Conservation (phyloP, 2,329 filamentous ascomycete species). For the Phialophora verrucosa region DNA sequence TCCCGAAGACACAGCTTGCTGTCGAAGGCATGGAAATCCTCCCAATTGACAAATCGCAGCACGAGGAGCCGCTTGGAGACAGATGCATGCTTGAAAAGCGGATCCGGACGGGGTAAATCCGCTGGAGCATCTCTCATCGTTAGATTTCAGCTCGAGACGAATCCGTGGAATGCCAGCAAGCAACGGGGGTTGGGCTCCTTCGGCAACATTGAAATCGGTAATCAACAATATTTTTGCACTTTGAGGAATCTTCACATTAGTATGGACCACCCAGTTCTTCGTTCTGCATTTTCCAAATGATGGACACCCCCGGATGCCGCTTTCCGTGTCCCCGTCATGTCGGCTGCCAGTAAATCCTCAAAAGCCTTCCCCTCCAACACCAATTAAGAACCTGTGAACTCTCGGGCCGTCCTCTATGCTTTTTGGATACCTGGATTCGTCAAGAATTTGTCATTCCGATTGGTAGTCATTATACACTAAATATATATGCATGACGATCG, state of each 20-base stretch:
- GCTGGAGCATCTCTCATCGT: background rate
- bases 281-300: slow-evolving; percentile 25
- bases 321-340: slow-evolving; percentile 25
- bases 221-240: slow-evolving; percentile 4
- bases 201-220: slow-evolving; percentile 6
- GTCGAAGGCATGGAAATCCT: background rate
- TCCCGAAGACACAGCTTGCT: slow-evolving; percentile 1
- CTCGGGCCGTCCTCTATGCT: slow-evolving; percentile 25
- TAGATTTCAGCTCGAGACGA: background rate
- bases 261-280: slow-evolving; percentile 2
- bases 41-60: slow-evolving; percentile 16
- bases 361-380: slow-evolving; percentile 9
- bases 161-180: background rate
- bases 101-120: background rate
- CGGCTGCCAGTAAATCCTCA: slow-evolving; percentile 20
- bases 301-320: slow-evolving; percentile 21
- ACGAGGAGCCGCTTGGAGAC: background rate
- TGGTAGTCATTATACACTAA: slow-evolving; percentile 24
- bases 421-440: slow-evolving; percentile 28
- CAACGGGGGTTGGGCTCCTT: background rate
- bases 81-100: background rate
- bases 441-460: slow-evolving; percentile 30
- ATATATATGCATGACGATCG: slow-evolving; percentile 22
- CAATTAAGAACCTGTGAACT: slow-evolving; percentile 13
- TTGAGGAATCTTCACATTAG: slow-evolving; percentile 18